Evolutionary conservation across 139 green algal genomes (phyloP), one percentile per base, ranked within the genome.

Genomic region (Coelastrella sp.): DNA sequence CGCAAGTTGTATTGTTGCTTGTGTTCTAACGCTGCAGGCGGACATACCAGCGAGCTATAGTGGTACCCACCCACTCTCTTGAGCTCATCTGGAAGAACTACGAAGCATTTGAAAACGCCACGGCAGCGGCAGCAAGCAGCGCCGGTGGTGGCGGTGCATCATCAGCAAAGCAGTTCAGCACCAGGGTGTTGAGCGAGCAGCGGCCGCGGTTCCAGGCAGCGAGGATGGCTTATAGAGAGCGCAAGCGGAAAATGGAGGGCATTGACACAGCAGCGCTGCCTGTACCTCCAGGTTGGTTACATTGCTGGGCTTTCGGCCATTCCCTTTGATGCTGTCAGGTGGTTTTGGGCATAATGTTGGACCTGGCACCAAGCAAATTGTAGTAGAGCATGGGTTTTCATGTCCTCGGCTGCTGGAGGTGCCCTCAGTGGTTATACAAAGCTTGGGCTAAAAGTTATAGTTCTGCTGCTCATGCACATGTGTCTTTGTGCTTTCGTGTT

Each of bases 41-140:
- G 3, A 92, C 92, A 16, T 98, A 95, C 89, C 97, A 99, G 90
- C 92, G 94, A 3, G 98, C 97, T 0, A 85, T 99, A 14, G 87
- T 93, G 17, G 95, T 98, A 74, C 97, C 98, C 3, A 96, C 92
- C 8, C 68, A 92, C 58, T 90, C 91, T 19, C 87, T 98, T 84
- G 98, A 99, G 58, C 83, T 88, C 17, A 90, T 99, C 79, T 99
- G 97, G 97, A 90, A 93, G 2, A 92, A 94, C 13, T 99, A 99
- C 84, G 97, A 99, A 93, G 86, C 85, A 0, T 98, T 98, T 91
- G 98, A 99, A 91, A 95, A 93, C 65, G 82, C 23, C 56, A 79
- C 56, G 22, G 75, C 66, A 54, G 73, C 84, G 20, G 57, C 84
- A 79, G 58, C 73, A 32, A 32, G 54, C 56, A 73, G 57, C 19